A percentile compares a stretch with the other conserved stretches of the same genome.
These are phyloP conservation scores for Polygonum aviculare DNA, from an alignment of 148 eudicot species.

Conservation along the genomic window DNA sequence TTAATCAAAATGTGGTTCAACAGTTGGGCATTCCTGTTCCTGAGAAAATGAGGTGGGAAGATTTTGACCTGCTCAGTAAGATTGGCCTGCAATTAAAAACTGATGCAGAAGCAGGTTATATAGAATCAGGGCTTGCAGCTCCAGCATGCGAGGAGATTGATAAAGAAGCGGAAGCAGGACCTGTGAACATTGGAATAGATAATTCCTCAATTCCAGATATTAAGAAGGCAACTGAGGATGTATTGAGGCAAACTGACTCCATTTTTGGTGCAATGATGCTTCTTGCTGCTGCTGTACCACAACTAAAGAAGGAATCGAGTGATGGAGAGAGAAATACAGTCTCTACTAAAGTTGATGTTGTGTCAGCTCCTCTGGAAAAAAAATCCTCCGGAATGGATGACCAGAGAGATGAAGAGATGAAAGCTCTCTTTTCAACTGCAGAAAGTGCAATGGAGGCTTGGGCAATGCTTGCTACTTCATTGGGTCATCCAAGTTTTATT, in stretches of 20 bases:
- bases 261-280: constrained; percentile 80
- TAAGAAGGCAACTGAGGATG: constrained; percentile 75
- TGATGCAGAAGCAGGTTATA: constrained; percentile 71
- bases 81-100: constrained; percentile 54
- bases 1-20: constrained; percentile 62
- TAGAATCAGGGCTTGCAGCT: constrained; percentile 91
- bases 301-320: constrained; percentile 38
- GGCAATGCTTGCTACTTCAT: constrained; percentile 90
- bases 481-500: constrained; percentile 87
- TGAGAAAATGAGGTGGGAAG: constrained; percentile 87
- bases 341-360: constrained; percentile 23
- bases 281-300: constrained; percentile 65
- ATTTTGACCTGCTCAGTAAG: constrained; percentile 56
- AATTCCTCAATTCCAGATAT: constrained; percentile 67
- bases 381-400: constrained; percentile 39
- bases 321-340: constrained; percentile 26
- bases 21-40: constrained; percentile 68
- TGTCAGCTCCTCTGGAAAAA: constrained; percentile 18
- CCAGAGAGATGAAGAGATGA: constrained; percentile 78
- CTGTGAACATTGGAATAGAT: constrained; percentile 19
- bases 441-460: constrained; percentile 99
- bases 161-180: constrained; percentile 21
- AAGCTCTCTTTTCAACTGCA: constrained; percentile 74
- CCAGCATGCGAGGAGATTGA: constrained; percentile 29
- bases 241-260: constrained; percentile 83